These are phyloP conservation scores for Inosperma sp. DNA, from an alignment of 768 basidiomycete species.

Conservation along the genomic window DNA sequence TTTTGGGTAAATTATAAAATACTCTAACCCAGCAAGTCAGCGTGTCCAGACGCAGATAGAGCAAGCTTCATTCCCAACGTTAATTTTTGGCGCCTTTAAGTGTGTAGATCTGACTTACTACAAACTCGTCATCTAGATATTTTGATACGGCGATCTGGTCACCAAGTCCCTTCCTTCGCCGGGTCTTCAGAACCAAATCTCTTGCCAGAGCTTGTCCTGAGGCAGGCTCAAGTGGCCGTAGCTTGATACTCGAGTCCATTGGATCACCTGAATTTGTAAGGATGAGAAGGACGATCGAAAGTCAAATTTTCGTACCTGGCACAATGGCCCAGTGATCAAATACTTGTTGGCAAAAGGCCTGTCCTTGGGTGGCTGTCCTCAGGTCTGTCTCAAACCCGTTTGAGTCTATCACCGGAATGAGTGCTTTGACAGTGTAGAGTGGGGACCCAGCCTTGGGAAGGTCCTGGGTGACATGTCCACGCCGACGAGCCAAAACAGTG, in stretches of 20 bases:
- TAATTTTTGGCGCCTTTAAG: background rate
- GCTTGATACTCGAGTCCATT: constrained; percentile 94
- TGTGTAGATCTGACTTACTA: constrained; percentile 47
- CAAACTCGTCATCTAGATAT: constrained; percentile 96
- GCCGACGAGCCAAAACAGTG: constrained; percentile 94
- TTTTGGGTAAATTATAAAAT: background rate
- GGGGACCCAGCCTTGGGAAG: constrained; percentile 98
- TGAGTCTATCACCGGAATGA: constrained; percentile 97
- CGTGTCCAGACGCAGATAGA: constrained; percentile 93
- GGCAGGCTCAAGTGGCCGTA: constrained; percentile 94
- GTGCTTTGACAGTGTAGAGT: constrained; percentile 94
- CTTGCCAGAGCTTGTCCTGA: constrained; percentile 92
- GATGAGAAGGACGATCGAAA: constrained; percentile 24
- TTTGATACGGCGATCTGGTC: constrained; percentile 98
- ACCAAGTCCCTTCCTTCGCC: constrained; percentile 92
- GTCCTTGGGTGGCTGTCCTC: constrained; percentile 95
- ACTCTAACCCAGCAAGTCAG: constrained; percentile 69
- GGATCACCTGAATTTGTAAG: constrained; percentile 70
- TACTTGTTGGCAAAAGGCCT: constrained; percentile 96
- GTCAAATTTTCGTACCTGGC: constrained; percentile 58
- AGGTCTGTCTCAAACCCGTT: constrained; percentile 99
- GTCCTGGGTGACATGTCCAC: constrained; percentile 99
- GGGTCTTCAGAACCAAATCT: constrained; percentile 94
- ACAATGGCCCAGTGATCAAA: constrained; percentile 99
- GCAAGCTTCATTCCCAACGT: constrained; percentile 56